These are phyloP conservation scores for Saccharum officinarum DNA, from an alignment of 176 grass and related monocot genomes.

Conservation along the genomic window DNA sequence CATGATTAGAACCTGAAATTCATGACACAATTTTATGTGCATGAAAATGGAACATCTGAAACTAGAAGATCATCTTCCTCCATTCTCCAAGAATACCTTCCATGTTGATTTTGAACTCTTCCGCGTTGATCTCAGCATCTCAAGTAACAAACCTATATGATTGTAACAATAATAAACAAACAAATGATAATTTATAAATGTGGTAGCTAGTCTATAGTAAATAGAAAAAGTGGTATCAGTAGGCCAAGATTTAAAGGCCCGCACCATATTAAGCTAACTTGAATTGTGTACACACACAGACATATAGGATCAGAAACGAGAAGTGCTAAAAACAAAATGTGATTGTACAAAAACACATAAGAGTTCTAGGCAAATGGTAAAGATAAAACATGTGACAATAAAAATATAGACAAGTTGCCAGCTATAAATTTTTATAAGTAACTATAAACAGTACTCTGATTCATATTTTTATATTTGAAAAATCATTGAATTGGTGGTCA, in stretches of 20 bases:
- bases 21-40: background rate
- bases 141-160: conserved; percentile 59
- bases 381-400: background rate
- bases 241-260: background rate
- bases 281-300: conserved; percentile 1
- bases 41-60: conserved; percentile 1
- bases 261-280: background rate
- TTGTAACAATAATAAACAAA: conserved; percentile 12
- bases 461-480: background rate
- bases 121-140: conserved; percentile 74
- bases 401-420: background rate
- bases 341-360: background rate
- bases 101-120: conserved; percentile 67
- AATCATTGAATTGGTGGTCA: background rate
- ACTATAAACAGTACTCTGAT: background rate
- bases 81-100: conserved; percentile 61
- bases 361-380: background rate
- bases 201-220: background rate
- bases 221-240: background rate
- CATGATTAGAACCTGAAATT: conserved; percentile 85
- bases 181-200: background rate
- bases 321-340: background rate
- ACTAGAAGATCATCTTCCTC: background rate
- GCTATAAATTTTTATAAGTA: background rate
- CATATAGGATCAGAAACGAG: background rate